These are phyloP conservation scores for Saccharum hybrid DNA, from an alignment of 202 grass and related monocot genomes.

Conservation along the genomic window DNA sequence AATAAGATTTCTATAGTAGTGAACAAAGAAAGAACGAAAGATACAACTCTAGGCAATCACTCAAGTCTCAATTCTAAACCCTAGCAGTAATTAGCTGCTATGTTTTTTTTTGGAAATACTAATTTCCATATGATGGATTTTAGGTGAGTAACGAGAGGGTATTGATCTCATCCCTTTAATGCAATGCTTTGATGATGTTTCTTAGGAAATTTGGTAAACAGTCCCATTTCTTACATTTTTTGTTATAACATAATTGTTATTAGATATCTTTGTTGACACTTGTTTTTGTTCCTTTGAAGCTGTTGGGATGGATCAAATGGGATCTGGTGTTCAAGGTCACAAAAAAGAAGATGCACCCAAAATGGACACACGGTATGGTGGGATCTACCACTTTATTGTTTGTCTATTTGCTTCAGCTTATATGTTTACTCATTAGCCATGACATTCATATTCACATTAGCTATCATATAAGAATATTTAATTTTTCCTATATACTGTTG, in stretches of 20 bases:
- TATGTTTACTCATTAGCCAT: not conserved
- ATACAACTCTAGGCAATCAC: too few species aligned
- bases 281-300: not conserved
- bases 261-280: slow-evolving; percentile 28
- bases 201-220: not conserved
- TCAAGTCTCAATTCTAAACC: too few species aligned
- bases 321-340: slow-evolving; percentile 41
- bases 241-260: slow-evolving; percentile 22
- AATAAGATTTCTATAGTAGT: too few species aligned
- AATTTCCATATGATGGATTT: not conserved
- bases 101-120: not conserved
- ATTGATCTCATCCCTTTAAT: not conserved
- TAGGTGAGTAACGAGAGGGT: not conserved
- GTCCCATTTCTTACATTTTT: not conserved
- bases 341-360: slow-evolving; percentile 54
- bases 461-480: slow-evolving; percentile 34
- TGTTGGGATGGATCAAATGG: slow-evolving; percentile 40
- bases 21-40: too few species aligned
- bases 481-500: slow-evolving; percentile 33
- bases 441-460: slow-evolving; percentile 5
- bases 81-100: too few species aligned
- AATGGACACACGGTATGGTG: slow-evolving; percentile 32
- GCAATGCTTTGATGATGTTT: not conserved
- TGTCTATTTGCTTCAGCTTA: slow-evolving; percentile 24
- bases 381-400: slow-evolving; percentile 7